Conservation (phyloP, 495 filamentous ascomycete species). For the Corynascus novoguineensis region DNA sequence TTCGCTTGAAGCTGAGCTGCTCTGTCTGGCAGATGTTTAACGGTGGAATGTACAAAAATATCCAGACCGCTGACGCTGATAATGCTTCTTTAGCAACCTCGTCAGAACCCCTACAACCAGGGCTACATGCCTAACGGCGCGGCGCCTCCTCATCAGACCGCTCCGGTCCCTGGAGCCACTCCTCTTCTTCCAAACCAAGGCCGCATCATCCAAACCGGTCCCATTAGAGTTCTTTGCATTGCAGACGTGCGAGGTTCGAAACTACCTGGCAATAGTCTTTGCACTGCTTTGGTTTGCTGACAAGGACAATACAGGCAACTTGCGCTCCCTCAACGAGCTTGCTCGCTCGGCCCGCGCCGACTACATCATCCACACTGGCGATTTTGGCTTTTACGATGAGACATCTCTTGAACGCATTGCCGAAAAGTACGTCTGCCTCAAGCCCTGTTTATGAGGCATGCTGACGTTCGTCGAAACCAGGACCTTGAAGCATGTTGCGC, state of each 20-base stretch:
- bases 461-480: conserved; percentile 44
- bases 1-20: neutral
- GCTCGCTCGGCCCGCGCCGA: conserved; percentile 89
- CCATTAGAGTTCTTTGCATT: conserved; percentile 84
- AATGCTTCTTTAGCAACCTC: conserved; percentile 31
- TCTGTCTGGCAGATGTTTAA: too few species aligned
- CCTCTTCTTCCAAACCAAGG: conserved; percentile 55
- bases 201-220: conserved; percentile 75
- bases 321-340: conserved; percentile 92
- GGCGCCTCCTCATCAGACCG: conserved; percentile 36
- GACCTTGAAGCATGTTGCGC: conserved; percentile 95
- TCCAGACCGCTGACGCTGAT: neutral
- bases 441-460: neutral
- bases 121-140: conserved; percentile 54
- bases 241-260: conserved; percentile 91
- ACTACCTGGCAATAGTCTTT: neutral
- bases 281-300: neutral
- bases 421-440: conserved; percentile 74
- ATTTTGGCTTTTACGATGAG: conserved; percentile 99
- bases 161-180: conserved; percentile 46
- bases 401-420: conserved; percentile 94
- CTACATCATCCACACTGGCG: conserved; percentile 96
- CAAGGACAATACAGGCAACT: conserved; percentile 59
- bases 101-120: conserved; percentile 36
- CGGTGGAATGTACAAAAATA: neutral